Conservation (phyloP, 257 asterid genomes). For the Salvia splendens region DNA sequence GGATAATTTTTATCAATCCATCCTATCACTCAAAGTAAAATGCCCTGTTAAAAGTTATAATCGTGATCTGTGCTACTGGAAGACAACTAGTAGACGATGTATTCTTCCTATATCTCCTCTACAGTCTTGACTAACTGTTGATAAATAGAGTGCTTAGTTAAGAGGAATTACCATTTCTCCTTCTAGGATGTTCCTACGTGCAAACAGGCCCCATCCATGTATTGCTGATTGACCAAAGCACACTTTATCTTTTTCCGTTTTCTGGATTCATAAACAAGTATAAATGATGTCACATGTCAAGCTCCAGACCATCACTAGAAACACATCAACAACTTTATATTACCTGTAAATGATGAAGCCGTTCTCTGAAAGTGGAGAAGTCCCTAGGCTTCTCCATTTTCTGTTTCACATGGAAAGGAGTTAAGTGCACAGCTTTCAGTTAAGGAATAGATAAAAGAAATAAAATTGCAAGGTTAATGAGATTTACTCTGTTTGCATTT, state of each 20-base stretch:
- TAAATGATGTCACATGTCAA: constrained; percentile 27
- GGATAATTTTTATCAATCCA: too few species aligned
- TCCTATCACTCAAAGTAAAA: too few species aligned
- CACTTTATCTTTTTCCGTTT: constrained; percentile 86
- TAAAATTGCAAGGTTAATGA: constrained; percentile 23
- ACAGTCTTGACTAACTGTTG: not conserved
- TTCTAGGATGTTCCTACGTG: constrained; percentile 79
- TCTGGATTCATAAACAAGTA: constrained; percentile 50
- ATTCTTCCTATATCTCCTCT: not conserved
- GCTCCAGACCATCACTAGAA: constrained; percentile 26
- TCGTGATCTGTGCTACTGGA: too few species aligned
- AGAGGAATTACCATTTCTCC: constrained; percentile 83
- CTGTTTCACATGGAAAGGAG: constrained; percentile 46
- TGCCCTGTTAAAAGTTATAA: too few species aligned
- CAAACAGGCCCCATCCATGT: constrained; percentile 99
- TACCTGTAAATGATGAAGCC: constrained; percentile 94
- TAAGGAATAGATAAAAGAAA: not conserved
- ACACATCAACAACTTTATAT: constrained; percentile 27
- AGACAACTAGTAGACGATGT: not conserved
- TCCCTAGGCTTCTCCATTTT: constrained; percentile 64
- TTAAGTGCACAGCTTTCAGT: constrained; percentile 26
- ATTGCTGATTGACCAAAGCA: constrained; percentile 97
- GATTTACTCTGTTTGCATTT: constrained; percentile 61
- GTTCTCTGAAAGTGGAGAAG: constrained; percentile 82
- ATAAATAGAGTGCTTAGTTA: constrained; percentile 18